Evolutionary conservation across 176 grass and related monocot species (phyloP).

Genomic region (Canna indica): DNA sequence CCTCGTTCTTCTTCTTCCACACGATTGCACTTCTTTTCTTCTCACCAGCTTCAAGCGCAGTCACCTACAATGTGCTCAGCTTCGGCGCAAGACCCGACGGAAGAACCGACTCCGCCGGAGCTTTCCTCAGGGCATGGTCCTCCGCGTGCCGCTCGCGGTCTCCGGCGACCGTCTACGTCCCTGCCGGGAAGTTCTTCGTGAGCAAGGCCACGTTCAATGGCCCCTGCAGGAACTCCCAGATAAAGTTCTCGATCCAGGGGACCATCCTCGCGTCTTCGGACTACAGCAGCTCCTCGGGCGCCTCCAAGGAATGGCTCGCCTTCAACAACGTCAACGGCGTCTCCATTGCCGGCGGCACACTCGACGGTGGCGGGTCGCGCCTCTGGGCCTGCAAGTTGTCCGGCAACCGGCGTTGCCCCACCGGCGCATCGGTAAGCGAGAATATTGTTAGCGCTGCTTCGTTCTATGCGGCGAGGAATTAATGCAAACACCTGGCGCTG

Average conservation of each 20-base stretch:
- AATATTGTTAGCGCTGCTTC: neutral
- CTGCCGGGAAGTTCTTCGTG: slow-evolving; percentile 28
- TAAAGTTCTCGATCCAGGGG: slow-evolving; percentile 28
- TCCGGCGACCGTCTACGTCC: slow-evolving; percentile 41
- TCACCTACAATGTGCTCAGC: slow-evolving; percentile 18
- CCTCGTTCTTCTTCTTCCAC: neutral
- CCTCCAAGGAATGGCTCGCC: slow-evolving; percentile 24
- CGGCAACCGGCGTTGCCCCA: slow-evolving; percentile 18
- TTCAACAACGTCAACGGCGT: slow-evolving; percentile 39
- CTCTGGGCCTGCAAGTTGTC: slow-evolving; percentile 48
- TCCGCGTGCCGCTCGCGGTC: slow-evolving; percentile 26
- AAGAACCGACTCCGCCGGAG: slow-evolving; percentile 20
- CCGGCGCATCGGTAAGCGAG: slow-evolving; percentile 30
- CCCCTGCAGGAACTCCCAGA: slow-evolving; percentile 25
- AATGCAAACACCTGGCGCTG: neutral
- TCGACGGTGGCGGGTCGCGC: slow-evolving; percentile 35
- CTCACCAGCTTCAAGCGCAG: neutral
- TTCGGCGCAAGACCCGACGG: slow-evolving; percentile 38
- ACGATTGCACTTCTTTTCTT: neutral
- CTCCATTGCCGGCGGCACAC: slow-evolving; percentile 31
- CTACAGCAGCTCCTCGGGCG: slow-evolving; percentile 17
- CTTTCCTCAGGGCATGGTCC: slow-evolving; percentile 35
- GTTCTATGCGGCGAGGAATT: neutral
- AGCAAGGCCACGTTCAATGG: slow-evolving; percentile 26
- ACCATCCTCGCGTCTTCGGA: slow-evolving; percentile 36